A percentile compares a stretch with the other conserved stretches of the same genome.
Conservation (phyloP, 176 grass and related monocot species). For the Triticum dicoccoides region DNA sequence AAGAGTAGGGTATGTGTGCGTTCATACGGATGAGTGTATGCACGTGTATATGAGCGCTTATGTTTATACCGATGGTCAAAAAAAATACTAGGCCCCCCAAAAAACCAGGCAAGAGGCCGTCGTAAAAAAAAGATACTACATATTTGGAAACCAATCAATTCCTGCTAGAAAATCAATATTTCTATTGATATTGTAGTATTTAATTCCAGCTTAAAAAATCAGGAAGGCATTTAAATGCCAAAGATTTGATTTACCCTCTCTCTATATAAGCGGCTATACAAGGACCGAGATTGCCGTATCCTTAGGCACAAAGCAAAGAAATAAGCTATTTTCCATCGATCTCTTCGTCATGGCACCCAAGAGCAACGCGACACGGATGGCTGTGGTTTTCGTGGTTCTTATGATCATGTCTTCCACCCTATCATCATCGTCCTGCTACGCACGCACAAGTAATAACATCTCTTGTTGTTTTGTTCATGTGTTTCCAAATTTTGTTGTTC, state of each 20-base stretch:
- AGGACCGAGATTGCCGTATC: not conserved
- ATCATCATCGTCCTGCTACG: not conserved
- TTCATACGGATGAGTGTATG: too few relatives aligned
- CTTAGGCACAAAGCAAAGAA: not conserved
- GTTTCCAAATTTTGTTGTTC: not conserved
- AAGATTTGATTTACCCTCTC: not conserved
- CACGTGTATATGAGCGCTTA: too few relatives aligned
- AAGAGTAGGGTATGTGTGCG: too few relatives aligned
- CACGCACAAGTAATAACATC: not conserved
- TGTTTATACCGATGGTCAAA: too few relatives aligned
- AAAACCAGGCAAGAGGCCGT: too few relatives aligned
- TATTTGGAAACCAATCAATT: too few relatives aligned
- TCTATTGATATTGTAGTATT: not conserved
- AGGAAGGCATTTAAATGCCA: not conserved
- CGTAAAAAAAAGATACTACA: too few relatives aligned
- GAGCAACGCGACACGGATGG: not conserved
- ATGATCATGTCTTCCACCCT: not conserved
- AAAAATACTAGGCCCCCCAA: too few relatives aligned
- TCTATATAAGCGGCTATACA: not conserved
- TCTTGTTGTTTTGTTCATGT: not conserved
- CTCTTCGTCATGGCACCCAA: not conserved
- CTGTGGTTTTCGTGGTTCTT: not conserved
- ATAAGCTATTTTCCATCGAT: not conserved
- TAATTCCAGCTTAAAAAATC: not conserved
- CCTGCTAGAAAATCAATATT: too few relatives aligned